Evolutionary conservation across 2,329 filamentous ascomycete species (phyloP).

Genomic region (Trichoderma arundinaceum): DNA sequence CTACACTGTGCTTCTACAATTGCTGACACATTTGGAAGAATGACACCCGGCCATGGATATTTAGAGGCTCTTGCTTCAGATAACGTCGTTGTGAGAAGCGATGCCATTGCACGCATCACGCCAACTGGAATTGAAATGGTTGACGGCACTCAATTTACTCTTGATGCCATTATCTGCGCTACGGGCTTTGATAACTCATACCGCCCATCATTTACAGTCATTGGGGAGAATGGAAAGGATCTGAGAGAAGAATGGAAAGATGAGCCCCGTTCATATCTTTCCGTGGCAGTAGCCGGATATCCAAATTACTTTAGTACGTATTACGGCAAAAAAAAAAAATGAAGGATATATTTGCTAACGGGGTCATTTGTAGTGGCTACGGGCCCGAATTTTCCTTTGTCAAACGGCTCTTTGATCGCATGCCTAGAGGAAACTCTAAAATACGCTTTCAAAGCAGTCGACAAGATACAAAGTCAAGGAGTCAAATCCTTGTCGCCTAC

Average conservation of each 20-base stretch:
- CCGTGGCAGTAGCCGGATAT: not conserved
- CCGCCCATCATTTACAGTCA: not conserved
- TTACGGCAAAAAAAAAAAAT: not conserved
- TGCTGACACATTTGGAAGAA: not conserved
- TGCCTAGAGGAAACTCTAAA: not conserved
- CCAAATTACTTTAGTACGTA: conserved; percentile 9
- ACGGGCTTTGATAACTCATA: not conserved
- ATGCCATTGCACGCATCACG: not conserved
- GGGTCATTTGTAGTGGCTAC: not conserved
- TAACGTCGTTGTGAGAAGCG: not conserved
- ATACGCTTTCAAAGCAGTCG: conserved; percentile 1
- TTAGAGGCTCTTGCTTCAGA: not conserved
- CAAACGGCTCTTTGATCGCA: not conserved
- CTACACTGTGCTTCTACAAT: too few relatives aligned
- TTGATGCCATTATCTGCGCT: not conserved
- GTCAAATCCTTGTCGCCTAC: not conserved
- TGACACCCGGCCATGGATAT: not conserved
- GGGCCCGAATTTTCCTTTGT: not conserved
- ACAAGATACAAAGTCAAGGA: not conserved
- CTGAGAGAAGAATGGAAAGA: not conserved
- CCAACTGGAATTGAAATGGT: not conserved
- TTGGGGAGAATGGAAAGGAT: not conserved
- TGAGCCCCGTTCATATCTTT: not conserved
- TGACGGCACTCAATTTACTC: not conserved
- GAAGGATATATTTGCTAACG: not conserved